A percentile compares a stretch with the other conserved stretches of the same genome.
Conservation (phyloP, 768 basidiomycete genomes). For the Termitomyces sp. region DNA sequence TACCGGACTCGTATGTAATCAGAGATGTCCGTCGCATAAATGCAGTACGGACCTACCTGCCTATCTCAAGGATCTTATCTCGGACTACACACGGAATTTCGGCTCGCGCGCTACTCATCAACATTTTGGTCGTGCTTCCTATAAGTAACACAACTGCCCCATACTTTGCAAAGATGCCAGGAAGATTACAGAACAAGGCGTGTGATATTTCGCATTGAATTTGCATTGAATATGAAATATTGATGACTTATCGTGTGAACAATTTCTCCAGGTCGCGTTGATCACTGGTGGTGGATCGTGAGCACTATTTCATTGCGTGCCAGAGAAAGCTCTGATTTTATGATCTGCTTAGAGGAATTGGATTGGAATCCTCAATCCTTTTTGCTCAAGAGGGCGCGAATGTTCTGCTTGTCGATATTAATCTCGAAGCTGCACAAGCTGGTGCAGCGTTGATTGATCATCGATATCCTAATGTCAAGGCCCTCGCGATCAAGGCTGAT, state of each 20-base stretch:
- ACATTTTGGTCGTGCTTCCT: not conserved
- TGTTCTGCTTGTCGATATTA: slow-evolving; percentile 87
- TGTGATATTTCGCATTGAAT: too few relatives aligned
- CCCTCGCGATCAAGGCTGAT: slow-evolving; percentile 71
- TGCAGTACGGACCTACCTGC: too few relatives aligned
- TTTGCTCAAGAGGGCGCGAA: slow-evolving; percentile 95
- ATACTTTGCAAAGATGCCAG: slow-evolving; percentile 28
- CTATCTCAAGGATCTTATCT: not conserved
- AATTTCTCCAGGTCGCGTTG: slow-evolving; percentile 52
- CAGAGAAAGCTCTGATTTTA: slow-evolving; percentile 1
- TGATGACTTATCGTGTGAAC: not conserved
- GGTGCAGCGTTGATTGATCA: slow-evolving; percentile 58
- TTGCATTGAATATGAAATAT: not conserved
- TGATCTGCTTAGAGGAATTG: slow-evolving; percentile 72
- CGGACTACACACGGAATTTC: not conserved
- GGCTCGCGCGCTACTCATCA: not conserved
- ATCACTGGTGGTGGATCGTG: slow-evolving; percentile 89
- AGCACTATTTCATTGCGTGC: slow-evolving; percentile 24
- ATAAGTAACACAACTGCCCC: slow-evolving; percentile 4
- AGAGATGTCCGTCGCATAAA: too few relatives aligned
- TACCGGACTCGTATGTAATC: too few relatives aligned
- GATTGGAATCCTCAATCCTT: slow-evolving; percentile 90
- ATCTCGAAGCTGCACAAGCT: slow-evolving; percentile 65
- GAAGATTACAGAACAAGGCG: slow-evolving; percentile 67
- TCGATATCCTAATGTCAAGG: slow-evolving; percentile 65